Conservation (phyloP, 2,329 filamentous ascomycete genomes). For the Penicillium paneum region DNA sequence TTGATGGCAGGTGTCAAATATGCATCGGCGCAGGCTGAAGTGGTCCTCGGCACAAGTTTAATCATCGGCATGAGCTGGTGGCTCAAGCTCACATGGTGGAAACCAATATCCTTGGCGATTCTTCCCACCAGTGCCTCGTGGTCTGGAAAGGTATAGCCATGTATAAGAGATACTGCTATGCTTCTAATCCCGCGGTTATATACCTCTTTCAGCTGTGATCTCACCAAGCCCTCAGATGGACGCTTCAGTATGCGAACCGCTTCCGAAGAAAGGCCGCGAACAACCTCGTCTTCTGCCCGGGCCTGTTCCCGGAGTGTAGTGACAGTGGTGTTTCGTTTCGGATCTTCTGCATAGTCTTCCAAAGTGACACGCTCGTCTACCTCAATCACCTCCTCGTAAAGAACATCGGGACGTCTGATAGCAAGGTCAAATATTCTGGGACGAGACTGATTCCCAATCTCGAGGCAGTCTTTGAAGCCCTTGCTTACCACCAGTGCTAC, state of each 20-base stretch:
- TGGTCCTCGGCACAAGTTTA: constrained; percentile 72
- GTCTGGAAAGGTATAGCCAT: constrained; percentile 84
- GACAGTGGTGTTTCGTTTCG: constrained; percentile 59
- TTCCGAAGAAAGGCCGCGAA: constrained; percentile 71
- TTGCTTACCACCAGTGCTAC: constrained; percentile 84
- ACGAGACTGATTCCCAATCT: constrained; percentile 85
- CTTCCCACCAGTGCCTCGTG: constrained; percentile 77
- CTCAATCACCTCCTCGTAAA: constrained; percentile 84
- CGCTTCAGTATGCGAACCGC: constrained; percentile 66
- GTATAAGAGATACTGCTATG: constrained; percentile 87
- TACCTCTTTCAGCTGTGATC: constrained; percentile 62
- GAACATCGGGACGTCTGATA: constrained; percentile 79
- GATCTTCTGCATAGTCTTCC: constrained; percentile 89
- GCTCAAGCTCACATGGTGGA: constrained; percentile 75
- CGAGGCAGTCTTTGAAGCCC: constrained; percentile 82
- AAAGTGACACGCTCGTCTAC: constrained; percentile 86
- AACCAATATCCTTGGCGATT: constrained; percentile 76
- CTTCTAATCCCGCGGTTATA: constrained; percentile 70
- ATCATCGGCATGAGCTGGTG: constrained; percentile 87
- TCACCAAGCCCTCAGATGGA: constrained; percentile 54
- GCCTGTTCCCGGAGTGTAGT: constrained; percentile 37
- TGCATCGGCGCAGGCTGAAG: constrained; percentile 74
- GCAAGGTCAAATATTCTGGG: constrained; percentile 89
- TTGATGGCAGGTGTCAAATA: constrained; percentile 77
- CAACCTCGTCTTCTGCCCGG: constrained; percentile 52